Evolutionary conservation across 139 green algal genomes (phyloP).

Genomic region (Coccomyxa sp.): DNA sequence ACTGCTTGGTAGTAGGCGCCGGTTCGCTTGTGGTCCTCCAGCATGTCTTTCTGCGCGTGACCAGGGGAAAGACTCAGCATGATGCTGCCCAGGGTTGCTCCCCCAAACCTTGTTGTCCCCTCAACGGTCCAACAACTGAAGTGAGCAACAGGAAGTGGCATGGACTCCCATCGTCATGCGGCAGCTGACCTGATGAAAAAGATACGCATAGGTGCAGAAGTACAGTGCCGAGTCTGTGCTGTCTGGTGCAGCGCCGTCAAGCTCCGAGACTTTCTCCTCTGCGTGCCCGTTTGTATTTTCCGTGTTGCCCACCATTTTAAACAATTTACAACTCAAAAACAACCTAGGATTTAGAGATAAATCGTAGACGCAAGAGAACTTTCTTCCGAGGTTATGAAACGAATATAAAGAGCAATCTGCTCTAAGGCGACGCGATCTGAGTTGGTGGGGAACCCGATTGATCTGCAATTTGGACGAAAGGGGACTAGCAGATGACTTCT

Average conservation of each 20-base stretch:
- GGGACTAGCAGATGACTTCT: too few relatives aligned
- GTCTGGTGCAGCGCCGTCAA: constrained; percentile 72
- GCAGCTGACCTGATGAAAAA: constrained; percentile 86
- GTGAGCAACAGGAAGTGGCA: not conserved
- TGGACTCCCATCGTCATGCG: too few relatives aligned
- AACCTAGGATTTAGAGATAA: too few relatives aligned
- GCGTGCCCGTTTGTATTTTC: not conserved
- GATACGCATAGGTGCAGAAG: constrained; percentile 93
- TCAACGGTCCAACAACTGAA: not conserved
- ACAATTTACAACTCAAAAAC: too few relatives aligned
- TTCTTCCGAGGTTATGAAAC: too few relatives aligned
- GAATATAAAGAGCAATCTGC: too few relatives aligned
- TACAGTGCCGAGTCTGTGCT: constrained; percentile 95
- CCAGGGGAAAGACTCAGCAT: not conserved
- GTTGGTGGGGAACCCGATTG: too few relatives aligned
- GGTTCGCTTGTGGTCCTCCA: constrained; percentile 95
- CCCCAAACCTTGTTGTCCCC: not conserved
- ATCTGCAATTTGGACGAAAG: too few relatives aligned
- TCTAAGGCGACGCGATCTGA: too few relatives aligned
- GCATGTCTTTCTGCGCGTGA: constrained; percentile 89
- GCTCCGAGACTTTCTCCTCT: constrained; percentile 34
- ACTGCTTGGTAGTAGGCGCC: constrained; percentile 86
- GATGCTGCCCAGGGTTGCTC: not conserved
- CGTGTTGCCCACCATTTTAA: too few relatives aligned
- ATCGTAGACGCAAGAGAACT: too few relatives aligned